Conservation (phyloP, 768 basidiomycete species). For the Macrolepiota fuliginosa region DNA sequence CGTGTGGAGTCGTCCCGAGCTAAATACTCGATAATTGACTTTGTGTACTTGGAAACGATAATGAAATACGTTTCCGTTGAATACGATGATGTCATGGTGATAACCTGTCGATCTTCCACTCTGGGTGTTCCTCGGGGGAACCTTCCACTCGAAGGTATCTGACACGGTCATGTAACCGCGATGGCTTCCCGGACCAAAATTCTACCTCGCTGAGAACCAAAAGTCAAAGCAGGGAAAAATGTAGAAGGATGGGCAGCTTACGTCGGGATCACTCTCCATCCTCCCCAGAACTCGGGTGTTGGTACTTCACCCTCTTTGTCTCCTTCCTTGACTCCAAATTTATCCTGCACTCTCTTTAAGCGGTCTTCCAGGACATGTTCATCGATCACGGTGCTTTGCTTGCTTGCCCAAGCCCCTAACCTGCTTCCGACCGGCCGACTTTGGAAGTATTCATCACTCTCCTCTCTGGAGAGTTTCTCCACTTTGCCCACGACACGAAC, state of each 20-base stretch:
- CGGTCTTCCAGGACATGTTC: conserved; percentile 69
- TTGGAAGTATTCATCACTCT: conserved; percentile 82
- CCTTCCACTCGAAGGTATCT: conserved; percentile 61
- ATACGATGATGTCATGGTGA: conserved; percentile 45
- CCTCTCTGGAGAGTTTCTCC: conserved; percentile 69
- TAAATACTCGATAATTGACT: neutral
- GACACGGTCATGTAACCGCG: conserved; percentile 88
- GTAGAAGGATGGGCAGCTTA: conserved; percentile 34
- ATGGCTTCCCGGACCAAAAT: conserved; percentile 97
- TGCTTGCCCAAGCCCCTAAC: conserved; percentile 92
- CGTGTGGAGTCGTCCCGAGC: conserved; percentile 28
- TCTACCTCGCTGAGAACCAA: conserved; percentile 74
- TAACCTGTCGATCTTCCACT: conserved; percentile 80
- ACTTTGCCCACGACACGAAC: conserved; percentile 85
- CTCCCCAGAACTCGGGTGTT: conserved; percentile 93
- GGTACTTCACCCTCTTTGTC: conserved; percentile 54
- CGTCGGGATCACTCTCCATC: conserved; percentile 92
- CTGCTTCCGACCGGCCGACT: conserved; percentile 80
- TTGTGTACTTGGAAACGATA: conserved; percentile 9
- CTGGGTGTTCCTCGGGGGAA: conserved; percentile 43
- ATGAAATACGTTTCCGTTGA: neutral
- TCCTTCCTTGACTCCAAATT: conserved; percentile 47
- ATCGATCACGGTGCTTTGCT: conserved; percentile 75
- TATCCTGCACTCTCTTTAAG: conserved; percentile 54
- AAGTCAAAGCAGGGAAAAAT: conserved; percentile 11